Evolutionary conservation across 108 stramenopile species (phyloP).

Genomic region (Skeletonema menzelii): DNA sequence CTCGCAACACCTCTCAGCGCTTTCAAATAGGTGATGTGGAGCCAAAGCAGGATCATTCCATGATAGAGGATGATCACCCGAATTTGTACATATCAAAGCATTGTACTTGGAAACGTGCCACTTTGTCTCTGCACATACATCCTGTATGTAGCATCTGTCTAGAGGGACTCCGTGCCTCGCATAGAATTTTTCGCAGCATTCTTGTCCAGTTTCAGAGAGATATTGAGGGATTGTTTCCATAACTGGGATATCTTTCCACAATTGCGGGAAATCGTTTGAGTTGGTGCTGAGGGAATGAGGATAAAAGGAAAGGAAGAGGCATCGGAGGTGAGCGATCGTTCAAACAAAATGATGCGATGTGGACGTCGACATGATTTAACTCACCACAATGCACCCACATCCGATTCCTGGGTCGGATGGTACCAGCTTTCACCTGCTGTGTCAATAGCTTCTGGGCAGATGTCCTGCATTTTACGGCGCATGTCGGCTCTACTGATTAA

Average conservation of each 20-base stretch:
- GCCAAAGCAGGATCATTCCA: neutral
- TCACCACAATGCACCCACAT: neutral
- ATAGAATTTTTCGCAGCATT: neutral
- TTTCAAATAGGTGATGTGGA: neutral
- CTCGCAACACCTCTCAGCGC: neutral
- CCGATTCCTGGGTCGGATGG: neutral
- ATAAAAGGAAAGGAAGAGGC: neutral
- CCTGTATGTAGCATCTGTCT: neutral
- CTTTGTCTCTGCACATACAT: neutral
- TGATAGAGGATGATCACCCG: neutral
- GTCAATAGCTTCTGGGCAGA: neutral
- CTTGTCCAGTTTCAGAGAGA: neutral
- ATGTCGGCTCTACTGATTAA: neutral
- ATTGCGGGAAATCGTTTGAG: neutral
- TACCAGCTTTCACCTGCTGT: neutral
- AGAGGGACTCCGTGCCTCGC: neutral
- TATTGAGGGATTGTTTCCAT: neutral
- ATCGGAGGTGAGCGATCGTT: neutral
- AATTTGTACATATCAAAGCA: neutral
- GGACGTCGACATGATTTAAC: neutral
- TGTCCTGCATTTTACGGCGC: neutral
- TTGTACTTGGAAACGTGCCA: neutral
- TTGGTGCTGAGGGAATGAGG: neutral
- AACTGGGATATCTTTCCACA: neutral
- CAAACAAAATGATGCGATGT: neutral